phyloP scores from a whole-genome alignment of 2,329 filamentous ascomycete species.

The Cladosporium austrohemisphaericum region DNA sequence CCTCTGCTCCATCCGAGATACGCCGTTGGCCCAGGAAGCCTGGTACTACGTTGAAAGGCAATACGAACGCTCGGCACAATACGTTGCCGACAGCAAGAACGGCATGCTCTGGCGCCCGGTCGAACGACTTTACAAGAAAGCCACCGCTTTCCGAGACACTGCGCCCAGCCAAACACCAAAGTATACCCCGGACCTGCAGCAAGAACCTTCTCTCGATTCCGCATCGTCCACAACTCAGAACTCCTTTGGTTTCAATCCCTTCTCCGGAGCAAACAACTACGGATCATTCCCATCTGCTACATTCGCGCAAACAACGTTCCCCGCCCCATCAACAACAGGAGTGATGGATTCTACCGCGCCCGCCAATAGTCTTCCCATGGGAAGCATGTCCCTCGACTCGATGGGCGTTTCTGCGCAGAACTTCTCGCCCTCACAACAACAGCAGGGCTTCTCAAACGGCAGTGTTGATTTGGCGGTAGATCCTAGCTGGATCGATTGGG shows the following conservation, averaged over 20 bases:
- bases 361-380: slow-evolving; percentile 1
- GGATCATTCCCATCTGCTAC: too few species aligned
- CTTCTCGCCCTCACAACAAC: too few species aligned
- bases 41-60: slow-evolving; percentile 49
- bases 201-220: neutral
- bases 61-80: slow-evolving; percentile 42
- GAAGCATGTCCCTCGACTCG: slow-evolving; percentile 6
- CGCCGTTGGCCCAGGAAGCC: slow-evolving; percentile 46
- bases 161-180: neutral
- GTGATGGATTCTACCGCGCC: too few species aligned
- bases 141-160: slow-evolving; percentile 31
- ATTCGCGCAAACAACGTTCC: too few species aligned
- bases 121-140: slow-evolving; percentile 51
- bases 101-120: slow-evolving; percentile 55
- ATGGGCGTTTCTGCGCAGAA: neutral
- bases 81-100: slow-evolving; percentile 49
- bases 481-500: slow-evolving; percentile 24
- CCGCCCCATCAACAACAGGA: too few species aligned
- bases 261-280: too few species aligned
- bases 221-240: too few species aligned
- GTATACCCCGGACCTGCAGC: neutral
- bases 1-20: slow-evolving; percentile 48
- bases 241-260: too few species aligned
- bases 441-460: neutral
- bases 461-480: neutral